Evolutionary conservation across 2,329 filamentous ascomycete species (phyloP).

Genomic region (Alternaria metachromatica): DNA sequence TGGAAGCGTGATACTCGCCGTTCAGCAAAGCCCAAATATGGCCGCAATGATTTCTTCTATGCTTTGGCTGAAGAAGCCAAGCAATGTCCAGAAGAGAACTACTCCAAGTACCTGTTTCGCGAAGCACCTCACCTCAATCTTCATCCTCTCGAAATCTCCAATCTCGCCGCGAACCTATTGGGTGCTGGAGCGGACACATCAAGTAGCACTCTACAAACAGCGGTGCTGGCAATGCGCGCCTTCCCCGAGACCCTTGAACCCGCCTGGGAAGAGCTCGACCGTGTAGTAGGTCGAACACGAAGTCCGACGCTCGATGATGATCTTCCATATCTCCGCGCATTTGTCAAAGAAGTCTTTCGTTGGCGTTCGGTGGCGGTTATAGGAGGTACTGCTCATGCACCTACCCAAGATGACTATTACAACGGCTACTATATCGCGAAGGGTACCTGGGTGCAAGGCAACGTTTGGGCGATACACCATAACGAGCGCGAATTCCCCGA

Average conservation of each 20-base stretch:
- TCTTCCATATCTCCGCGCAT: slow-evolving; percentile 48
- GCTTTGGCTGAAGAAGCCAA: slow-evolving; percentile 41
- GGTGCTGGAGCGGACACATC: slow-evolving; percentile 44
- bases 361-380: slow-evolving; percentile 44
- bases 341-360: slow-evolving; percentile 43
- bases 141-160: slow-evolving; percentile 37
- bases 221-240: slow-evolving; percentile 40
- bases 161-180: slow-evolving; percentile 39
- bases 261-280: slow-evolving; percentile 44
- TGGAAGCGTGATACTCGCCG: slow-evolving; percentile 44
- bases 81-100: slow-evolving; percentile 38
- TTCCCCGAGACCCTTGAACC: slow-evolving; percentile 36
- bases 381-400: slow-evolving; percentile 46
- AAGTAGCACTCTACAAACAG: slow-evolving; percentile 40
- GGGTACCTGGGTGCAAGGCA: slow-evolving; percentile 47
- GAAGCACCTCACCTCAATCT: slow-evolving; percentile 38
- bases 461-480: slow-evolving; percentile 51
- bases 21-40: slow-evolving; percentile 28
- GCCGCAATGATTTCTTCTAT: slow-evolving; percentile 43
- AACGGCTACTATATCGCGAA: slow-evolving; percentile 50
- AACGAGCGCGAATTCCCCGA: slow-evolving; percentile 37
- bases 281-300: slow-evolving; percentile 37
- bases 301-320: slow-evolving; percentile 44
- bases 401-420: slow-evolving; percentile 41
- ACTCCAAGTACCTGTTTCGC: slow-evolving; percentile 52